phyloP scores from a whole-genome alignment of 2,329 filamentous ascomycete species.

The Sporothrix schenckii region DNA sequence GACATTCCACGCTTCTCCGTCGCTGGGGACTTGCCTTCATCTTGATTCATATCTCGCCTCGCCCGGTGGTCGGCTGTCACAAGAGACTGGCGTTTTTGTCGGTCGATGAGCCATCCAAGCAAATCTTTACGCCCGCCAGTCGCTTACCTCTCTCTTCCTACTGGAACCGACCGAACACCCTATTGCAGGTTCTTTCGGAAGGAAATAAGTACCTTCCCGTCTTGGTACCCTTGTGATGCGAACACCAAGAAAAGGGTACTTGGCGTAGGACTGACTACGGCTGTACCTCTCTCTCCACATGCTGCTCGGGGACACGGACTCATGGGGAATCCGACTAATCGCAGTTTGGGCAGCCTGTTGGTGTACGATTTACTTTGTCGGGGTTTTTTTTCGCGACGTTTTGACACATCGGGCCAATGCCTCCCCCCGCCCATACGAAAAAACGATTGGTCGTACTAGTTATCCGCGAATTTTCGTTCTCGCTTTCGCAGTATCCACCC shows the following conservation, averaged over 20 bases:
- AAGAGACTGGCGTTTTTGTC: neutral
- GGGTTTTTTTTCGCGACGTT: no score
- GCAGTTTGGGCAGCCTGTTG: neutral
- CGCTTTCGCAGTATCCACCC: neutral
- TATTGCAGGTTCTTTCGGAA: neutral
- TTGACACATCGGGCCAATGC: no score
- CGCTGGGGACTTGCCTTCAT: neutral
- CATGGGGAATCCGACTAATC: neutral
- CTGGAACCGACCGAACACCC: neutral
- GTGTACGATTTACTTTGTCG: no score
- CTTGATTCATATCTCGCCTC: neutral
- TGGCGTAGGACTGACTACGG: no score
- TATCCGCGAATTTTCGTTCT: neutral
- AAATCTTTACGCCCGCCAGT: neutral
- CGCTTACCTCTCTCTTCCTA: neutral
- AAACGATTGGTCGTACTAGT: neutral
- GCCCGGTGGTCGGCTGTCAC: neutral
- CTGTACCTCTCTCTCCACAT: neutral
- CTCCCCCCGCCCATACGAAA: neutral
- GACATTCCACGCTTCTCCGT: neutral
- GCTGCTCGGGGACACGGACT: constrained; percentile 16
- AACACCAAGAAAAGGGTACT: neutral
- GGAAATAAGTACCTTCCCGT: neutral
- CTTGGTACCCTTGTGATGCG: neutral
- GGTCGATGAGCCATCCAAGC: constrained; percentile 5